Conservation (phyloP, 108 stramenopile genomes). For the Aurantiochytrium sp. region DNA sequence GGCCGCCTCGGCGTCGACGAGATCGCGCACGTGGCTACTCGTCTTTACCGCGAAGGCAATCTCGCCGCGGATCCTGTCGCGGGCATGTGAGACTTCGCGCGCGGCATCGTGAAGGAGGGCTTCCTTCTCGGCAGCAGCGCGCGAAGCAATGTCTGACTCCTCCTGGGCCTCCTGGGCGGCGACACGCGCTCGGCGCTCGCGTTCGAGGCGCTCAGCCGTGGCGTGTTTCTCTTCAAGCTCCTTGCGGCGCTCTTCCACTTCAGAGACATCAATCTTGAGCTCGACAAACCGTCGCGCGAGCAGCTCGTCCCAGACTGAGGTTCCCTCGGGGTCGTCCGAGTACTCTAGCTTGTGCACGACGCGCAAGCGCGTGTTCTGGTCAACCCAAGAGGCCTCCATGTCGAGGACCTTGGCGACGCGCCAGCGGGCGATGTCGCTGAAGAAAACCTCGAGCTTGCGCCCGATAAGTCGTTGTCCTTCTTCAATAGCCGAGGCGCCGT, state of each 20-base stretch:
- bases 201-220: neutral
- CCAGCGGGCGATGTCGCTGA: neutral
- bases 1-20: neutral
- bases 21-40: neutral
- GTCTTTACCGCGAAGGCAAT: neutral
- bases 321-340: neutral
- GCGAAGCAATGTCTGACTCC: neutral
- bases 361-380: neutral
- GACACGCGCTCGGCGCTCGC: neutral
- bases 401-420: constrained; percentile 3
- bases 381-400: neutral
- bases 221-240: neutral
- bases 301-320: neutral
- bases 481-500: neutral
- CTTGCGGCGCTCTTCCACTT: neutral
- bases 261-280: neutral
- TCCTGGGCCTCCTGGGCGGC: neutral
- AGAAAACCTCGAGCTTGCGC: neutral
- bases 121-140: neutral
- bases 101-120: neutral
- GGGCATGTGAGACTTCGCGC: neutral
- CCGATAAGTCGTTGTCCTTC: neutral
- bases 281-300: neutral
- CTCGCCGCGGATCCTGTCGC: neutral
- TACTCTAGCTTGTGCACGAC: neutral